phyloP scores from a whole-genome alignment of 1,284 basidiomycete species.

The Ustilago trichophora region DNA sequence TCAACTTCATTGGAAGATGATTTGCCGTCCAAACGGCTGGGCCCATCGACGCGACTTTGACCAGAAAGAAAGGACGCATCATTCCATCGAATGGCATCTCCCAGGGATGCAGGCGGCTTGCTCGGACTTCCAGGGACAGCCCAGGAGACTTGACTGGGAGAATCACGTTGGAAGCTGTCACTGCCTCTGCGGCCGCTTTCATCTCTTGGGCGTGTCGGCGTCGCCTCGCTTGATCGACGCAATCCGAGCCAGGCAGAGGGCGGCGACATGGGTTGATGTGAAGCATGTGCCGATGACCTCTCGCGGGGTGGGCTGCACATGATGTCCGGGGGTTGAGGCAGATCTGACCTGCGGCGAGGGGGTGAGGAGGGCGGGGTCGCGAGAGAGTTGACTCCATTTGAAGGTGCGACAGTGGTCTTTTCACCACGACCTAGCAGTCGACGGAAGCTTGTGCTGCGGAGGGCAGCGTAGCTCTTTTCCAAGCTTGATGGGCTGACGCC shows the following conservation, averaged over 20 bases:
- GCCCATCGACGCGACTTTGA: too few species aligned
- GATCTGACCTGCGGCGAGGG: constrained; percentile 5
- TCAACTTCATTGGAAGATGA: neutral
- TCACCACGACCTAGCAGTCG: constrained; percentile 18
- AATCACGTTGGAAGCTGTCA: neutral
- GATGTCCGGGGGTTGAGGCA: neutral
- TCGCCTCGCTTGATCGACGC: constrained; percentile 25
- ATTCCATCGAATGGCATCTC: too few species aligned
- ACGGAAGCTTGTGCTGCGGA: constrained; percentile 33
- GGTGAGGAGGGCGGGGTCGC: constrained; percentile 1
- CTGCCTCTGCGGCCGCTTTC: too few species aligned
- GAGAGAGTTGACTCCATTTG: neutral
- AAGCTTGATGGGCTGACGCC: constrained; percentile 15
- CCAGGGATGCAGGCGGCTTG: neutral
- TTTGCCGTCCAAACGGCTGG: too few species aligned
- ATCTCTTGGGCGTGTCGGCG: constrained; percentile 16
- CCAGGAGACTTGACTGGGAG: neutral
- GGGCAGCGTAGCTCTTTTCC: constrained; percentile 25
- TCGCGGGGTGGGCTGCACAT: constrained; percentile 7
- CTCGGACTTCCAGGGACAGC: neutral
- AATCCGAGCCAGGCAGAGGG: constrained; percentile 12
- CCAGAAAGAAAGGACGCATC: too few species aligned
- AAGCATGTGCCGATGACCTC: neutral
- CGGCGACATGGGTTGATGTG: constrained; percentile 7
- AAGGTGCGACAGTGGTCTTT: neutral